These are phyloP conservation scores for Zoysia matrella DNA, from an alignment of 202 grass and related monocot species.

Conservation along the genomic window DNA sequence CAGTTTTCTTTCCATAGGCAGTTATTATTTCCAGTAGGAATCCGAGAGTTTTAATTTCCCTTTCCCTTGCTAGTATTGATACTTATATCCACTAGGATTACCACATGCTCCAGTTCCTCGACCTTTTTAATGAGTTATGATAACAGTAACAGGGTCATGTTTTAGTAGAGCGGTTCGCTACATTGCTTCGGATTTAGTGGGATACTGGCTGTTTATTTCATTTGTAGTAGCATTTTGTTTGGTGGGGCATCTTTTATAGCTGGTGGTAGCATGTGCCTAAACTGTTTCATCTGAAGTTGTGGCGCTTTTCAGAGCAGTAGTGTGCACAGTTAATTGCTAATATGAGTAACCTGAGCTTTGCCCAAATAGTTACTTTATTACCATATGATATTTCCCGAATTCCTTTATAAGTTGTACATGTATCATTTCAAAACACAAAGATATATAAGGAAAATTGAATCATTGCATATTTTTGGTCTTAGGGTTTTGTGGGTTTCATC, in stretches of 20 bases:
- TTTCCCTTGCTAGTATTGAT: background rate
- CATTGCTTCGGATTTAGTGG: background rate
- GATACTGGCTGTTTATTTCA: background rate
- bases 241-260: background rate
- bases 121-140: background rate
- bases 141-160: background rate
- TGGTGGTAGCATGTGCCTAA: background rate
- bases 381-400: background rate
- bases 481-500: no score
- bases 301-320: background rate
- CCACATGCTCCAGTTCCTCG: background rate
- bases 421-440: background rate
- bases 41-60: background rate
- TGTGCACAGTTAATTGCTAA: background rate
- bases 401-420: background rate
- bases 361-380: background rate
- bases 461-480: background rate
- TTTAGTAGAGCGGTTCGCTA: background rate
- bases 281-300: background rate
- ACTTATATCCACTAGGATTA: background rate
- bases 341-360: constrained; percentile 4
- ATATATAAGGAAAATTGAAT: background rate
- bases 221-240: background rate
- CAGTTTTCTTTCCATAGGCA: background rate
- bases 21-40: background rate